Conservation (phyloP, 1,284 basidiomycete species). For the Boletus mariae region DNA sequence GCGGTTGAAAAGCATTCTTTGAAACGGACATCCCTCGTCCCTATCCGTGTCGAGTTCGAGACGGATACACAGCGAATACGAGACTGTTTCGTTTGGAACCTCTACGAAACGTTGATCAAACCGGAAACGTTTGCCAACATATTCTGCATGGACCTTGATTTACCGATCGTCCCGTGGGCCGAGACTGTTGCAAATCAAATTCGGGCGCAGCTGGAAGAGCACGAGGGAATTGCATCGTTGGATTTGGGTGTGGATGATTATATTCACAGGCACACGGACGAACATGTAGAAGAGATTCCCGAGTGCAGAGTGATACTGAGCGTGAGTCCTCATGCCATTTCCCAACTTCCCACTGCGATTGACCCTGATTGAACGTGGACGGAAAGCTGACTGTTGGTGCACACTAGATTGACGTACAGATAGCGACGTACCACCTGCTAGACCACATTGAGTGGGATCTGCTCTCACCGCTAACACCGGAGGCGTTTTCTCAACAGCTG, state of each 20-base stretch:
- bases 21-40: conserved; percentile 72
- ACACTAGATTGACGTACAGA: conserved; percentile 92
- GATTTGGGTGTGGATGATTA: conserved; percentile 65
- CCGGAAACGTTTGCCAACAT: conserved; percentile 82
- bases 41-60: conserved; percentile 93
- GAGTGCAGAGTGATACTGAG: conserved; percentile 90
- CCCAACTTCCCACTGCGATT: conserved; percentile 12
- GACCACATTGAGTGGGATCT: conserved; percentile 99
- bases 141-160: conserved; percentile 86
- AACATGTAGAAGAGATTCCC: conserved; percentile 58
- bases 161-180: conserved; percentile 65
- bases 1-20: conserved; percentile 63
- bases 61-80: conserved; percentile 88
- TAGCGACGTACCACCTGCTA: conserved; percentile 84
- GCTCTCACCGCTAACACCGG: conserved; percentile 86
- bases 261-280: conserved; percentile 37
- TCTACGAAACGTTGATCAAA: conserved; percentile 76
- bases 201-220: conserved; percentile 85
- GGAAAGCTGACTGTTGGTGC: conserved; percentile 12
- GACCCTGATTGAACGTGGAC: conserved; percentile 18
- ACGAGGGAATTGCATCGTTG: conserved; percentile 75
- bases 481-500: conserved; percentile 78
- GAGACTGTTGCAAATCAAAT: conserved; percentile 85
- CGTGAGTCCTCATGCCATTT: conserved; percentile 46
- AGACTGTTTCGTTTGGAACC: conserved; percentile 97